phyloP scores from a whole-genome alignment of 2,329 filamentous ascomycete genomes.

The Hypoxylon sp. region DNA sequence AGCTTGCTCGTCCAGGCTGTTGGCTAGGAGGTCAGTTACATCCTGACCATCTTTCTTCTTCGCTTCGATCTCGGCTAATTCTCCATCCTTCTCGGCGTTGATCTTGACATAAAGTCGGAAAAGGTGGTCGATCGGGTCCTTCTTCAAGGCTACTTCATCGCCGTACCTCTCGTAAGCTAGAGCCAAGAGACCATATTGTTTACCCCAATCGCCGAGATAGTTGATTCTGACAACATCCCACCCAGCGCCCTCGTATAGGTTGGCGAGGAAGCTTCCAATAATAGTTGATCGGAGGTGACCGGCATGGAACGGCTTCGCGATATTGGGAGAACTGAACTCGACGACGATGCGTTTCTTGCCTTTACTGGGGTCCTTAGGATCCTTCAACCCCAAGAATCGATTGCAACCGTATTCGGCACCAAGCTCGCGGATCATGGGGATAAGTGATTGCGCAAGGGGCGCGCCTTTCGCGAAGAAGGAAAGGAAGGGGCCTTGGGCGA shows the following conservation, averaged over 20 bases:
- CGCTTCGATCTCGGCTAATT: conserved; percentile 69
- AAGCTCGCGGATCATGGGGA: conserved; percentile 76
- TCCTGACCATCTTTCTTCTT: conserved; percentile 61
- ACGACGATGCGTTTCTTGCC: conserved; percentile 67
- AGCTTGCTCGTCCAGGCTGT: conserved; percentile 62
- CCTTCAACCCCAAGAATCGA: conserved; percentile 67
- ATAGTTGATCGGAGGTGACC: conserved; percentile 82
- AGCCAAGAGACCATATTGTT: conserved; percentile 75
- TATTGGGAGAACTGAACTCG: conserved; percentile 81
- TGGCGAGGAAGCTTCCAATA: conserved; percentile 78
- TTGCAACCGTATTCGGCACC: conserved; percentile 74
- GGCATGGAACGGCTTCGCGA: conserved; percentile 81
- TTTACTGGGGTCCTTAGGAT: conserved; percentile 56
- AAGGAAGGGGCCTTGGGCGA: conserved; percentile 75
- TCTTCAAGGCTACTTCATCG: conserved; percentile 70
- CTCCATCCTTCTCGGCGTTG: conserved; percentile 66
- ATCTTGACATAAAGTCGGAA: conserved; percentile 80
- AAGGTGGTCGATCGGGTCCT: conserved; percentile 77
- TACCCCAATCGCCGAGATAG: conserved; percentile 84
- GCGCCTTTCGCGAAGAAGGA: conserved; percentile 83
- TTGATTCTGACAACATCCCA: conserved; percentile 80
- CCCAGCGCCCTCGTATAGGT: conserved; percentile 74
- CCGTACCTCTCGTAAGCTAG: conserved; percentile 77
- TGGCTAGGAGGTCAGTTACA: conserved; percentile 56
- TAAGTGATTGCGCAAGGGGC: conserved; percentile 72